A percentile compares a stretch with the other conserved stretches of the same genome.
These are phyloP conservation scores for Ophiocordyceps unilateralis DNA, from an alignment of 2,329 filamentous ascomycete genomes.

Conservation along the genomic window DNA sequence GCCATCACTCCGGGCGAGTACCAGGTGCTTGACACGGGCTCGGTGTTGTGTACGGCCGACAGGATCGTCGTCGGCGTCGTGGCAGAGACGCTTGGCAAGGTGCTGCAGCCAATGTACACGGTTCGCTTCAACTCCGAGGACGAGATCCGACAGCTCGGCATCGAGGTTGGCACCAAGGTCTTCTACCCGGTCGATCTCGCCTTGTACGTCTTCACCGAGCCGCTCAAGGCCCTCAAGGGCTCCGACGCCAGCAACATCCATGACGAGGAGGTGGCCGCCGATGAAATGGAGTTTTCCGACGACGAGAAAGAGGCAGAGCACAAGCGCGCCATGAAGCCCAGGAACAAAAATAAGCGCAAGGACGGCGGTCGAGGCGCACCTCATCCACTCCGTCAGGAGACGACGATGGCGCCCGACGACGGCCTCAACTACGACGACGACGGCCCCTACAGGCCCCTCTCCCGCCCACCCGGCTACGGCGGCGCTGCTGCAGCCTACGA, in stretches of 20 bases:
- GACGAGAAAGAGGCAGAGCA: slow-evolving; percentile 85
- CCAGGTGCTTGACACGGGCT: slow-evolving; percentile 69
- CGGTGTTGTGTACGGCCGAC: slow-evolving; percentile 63
- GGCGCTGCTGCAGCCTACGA: slow-evolving; percentile 26
- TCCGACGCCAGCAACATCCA: slow-evolving; percentile 91
- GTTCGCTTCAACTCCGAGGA: slow-evolving; percentile 54
- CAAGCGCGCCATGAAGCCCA: slow-evolving; percentile 51
- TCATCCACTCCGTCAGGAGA: slow-evolving; percentile 19
- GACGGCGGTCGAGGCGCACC: slow-evolving; percentile 22
- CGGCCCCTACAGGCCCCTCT: slow-evolving; percentile 53
- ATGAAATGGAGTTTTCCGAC: slow-evolving; percentile 90
- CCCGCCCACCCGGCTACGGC: slow-evolving; percentile 48
- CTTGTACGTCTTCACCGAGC: slow-evolving; percentile 72
- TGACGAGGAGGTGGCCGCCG: slow-evolving; percentile 74
- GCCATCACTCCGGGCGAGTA: slow-evolving; percentile 67
- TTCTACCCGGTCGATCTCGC: slow-evolving; percentile 71
- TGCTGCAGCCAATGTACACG: slow-evolving; percentile 73
- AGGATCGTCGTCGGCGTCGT: slow-evolving; percentile 64
- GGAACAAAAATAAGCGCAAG: slow-evolving; percentile 29
- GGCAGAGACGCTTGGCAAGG: slow-evolving; percentile 72
- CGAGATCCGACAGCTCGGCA: slow-evolving; percentile 48
- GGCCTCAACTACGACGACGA: slow-evolving; percentile 46
- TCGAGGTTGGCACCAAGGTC: slow-evolving; percentile 53
- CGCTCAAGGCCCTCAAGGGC: slow-evolving; percentile 62
- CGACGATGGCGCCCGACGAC: slow-evolving; percentile 18